Conservation (phyloP, 1,139 yeast genomes). For the Hanseniaspora sp. region DNA sequence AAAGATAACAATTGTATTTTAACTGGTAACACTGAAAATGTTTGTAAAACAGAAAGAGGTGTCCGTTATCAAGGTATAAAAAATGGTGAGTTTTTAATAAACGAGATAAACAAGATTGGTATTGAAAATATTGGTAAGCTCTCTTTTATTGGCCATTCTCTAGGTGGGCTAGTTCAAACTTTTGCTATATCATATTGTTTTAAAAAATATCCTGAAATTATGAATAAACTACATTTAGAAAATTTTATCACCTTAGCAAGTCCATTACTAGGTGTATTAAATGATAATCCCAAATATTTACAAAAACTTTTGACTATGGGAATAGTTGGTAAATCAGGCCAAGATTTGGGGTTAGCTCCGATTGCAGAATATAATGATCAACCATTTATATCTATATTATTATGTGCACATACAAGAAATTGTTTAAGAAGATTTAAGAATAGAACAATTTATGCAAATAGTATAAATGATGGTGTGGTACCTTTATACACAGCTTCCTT, state of each 20-base stretch:
- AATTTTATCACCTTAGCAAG: slow-evolving; percentile 79
- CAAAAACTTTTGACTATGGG: slow-evolving; percentile 80
- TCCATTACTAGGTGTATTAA: slow-evolving; percentile 73
- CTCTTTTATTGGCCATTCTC: slow-evolving; percentile 55
- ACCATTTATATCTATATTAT: slow-evolving; percentile 44
- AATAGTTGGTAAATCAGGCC: slow-evolving; percentile 86
- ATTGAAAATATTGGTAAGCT: slow-evolving; percentile 43
- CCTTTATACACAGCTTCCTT: slow-evolving; percentile 82
- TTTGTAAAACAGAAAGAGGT: slow-evolving; percentile 83
- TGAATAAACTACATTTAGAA: slow-evolving; percentile 54
- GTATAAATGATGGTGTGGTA: slow-evolving; percentile 71
- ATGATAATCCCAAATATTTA: slow-evolving; percentile 80
- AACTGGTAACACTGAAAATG: slow-evolving; percentile 73
- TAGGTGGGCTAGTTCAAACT: slow-evolving; percentile 57
- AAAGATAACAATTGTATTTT: slow-evolving; percentile 55
- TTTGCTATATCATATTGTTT: slow-evolving; percentile 54
- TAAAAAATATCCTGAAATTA: slow-evolving; percentile 61
- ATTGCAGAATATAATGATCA: slow-evolving; percentile 26
- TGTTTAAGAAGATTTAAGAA: slow-evolving; percentile 52
- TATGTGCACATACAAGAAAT: slow-evolving; percentile 70
- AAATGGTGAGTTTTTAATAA: slow-evolving; percentile 64
- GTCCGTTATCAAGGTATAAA: slow-evolving; percentile 74
- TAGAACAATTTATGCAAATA: slow-evolving; percentile 38
- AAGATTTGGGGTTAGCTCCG: slow-evolving; percentile 79
- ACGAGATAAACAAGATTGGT: slow-evolving; percentile 35